A percentile compares a stretch with the other conserved stretches of the same genome.
Conservation (phyloP, 1,284 basidiomycete species). For the Erythrobasidium hasegawianum region DNA sequence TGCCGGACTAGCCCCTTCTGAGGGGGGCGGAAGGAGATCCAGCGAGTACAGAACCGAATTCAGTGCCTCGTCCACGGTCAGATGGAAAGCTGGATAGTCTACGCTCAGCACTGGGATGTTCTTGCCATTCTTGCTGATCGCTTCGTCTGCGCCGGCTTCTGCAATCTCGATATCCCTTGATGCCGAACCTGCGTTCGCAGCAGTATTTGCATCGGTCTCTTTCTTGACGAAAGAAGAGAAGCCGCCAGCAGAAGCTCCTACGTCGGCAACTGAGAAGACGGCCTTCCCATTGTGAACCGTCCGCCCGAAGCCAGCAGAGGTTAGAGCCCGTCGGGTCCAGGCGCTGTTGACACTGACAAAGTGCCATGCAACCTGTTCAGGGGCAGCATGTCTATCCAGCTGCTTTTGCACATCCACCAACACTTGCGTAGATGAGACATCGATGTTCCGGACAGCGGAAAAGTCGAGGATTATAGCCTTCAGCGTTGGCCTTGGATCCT, state of each 20-base stretch:
- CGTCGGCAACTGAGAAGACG: conserved; percentile 31
- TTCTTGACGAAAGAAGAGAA: conserved; percentile 6
- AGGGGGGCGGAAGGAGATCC: no score
- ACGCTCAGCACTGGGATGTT: conserved; percentile 23
- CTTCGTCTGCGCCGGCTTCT: conserved; percentile 5
- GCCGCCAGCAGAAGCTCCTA: conserved; percentile 14
- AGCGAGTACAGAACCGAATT: conserved; percentile 1
- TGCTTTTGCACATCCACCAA: conserved; percentile 82
- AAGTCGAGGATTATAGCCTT: conserved; percentile 90
- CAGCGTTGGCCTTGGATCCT: conserved; percentile 61
- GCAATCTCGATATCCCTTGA: conserved; percentile 21
- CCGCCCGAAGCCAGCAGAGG: conserved; percentile 34
- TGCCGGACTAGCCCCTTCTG: no score
- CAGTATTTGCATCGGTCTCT: not conserved
- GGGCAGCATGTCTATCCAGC: conserved; percentile 80
- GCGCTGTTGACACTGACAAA: conserved; percentile 84
- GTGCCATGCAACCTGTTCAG: conserved; percentile 82
- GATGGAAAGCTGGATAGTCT: conserved; percentile 34
- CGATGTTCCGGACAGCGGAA: conserved; percentile 66
- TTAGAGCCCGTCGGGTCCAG: conserved; percentile 65
- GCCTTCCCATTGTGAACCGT: conserved; percentile 15
- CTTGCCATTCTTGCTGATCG: not conserved
- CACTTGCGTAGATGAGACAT: conserved; percentile 84
- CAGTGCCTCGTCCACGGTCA: conserved; percentile 31
- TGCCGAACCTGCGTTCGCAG: not conserved